Evolutionary conservation across 441 rosid genomes (phyloP), one percentile per base, ranked within the genome.

Genomic region (Biscutella auriculata): DNA sequence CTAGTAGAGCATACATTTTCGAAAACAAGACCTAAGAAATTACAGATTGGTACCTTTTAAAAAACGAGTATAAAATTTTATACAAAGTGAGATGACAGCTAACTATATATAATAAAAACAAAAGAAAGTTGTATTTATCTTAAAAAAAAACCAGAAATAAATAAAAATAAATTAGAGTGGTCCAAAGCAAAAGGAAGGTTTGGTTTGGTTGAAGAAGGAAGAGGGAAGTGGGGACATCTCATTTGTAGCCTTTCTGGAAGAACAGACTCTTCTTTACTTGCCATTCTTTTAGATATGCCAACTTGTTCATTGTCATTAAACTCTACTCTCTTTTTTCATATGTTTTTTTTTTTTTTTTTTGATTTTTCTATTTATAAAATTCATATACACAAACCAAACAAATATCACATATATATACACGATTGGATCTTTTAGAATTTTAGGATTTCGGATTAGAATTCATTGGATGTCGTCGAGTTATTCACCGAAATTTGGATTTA

Each of bases 231-330:
- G 48, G 61, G 33, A 27, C 61, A 35, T 15, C 48, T 54, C 40
- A n/a, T n/a, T n/a, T n/a, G 28, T 52, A 34, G 53, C 67, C 67
- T 62, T 52, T 62, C 59, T 42, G 53, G 9, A 45, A 47, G 26
- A 55, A 35, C 41, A 55, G 17, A 54, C 56, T 64, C n/a, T n/a
- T n/a, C n/a, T 42, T 46, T 37, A 55, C 62, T 55, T 64, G 28
- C 28, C 62, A 46, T 64, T 27, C 62, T 35, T 55, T 56, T 55
- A 27, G 34, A 46, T 37, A 5, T 55, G 62, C 55, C 68, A 55
- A 55, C 49, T 64, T 40, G 56, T 64, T 1, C 19, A 19, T 55
- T 64, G 34, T 53, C 23, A 35, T 35, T 53, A 3, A 26, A 25
- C 60, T 15, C 23, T 49, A 19, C 2, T 48, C 28, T 0, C 2